Conservation (phyloP, 208 protist genomes). For the Leishmania turanica region DNA sequence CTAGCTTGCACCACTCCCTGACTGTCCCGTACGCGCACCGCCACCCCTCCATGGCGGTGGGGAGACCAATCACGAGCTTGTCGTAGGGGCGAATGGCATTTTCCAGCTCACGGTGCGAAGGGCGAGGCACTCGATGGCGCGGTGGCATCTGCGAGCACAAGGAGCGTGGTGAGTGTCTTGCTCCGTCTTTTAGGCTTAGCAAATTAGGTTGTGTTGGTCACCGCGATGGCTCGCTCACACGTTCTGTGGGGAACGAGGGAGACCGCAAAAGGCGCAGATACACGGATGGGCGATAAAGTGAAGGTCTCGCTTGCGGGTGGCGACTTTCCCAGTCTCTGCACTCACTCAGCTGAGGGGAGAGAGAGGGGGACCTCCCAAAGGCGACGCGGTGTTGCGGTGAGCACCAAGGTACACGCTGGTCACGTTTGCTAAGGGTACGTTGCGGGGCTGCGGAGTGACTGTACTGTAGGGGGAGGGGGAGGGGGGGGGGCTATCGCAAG, state of each 20-base stretch:
- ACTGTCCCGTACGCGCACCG: conserved; percentile 6
- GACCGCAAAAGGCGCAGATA: not conserved
- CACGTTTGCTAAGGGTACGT: not conserved
- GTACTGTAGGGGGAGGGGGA: not conserved
- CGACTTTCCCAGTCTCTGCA: not conserved
- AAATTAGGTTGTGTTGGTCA: not conserved
- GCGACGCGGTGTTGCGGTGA: not conserved
- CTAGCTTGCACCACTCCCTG: conserved; percentile 13
- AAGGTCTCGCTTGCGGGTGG: not conserved
- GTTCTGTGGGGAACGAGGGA: not conserved
- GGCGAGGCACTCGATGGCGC: not conserved
- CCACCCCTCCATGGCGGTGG: conserved; percentile 29
- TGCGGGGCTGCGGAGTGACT: not conserved
- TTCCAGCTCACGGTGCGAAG: not conserved
- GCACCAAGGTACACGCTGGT: not conserved
- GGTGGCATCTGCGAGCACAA: not conserved
- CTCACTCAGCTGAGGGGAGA: not conserved
- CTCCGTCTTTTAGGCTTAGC: not conserved
- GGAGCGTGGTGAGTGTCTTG: not conserved
- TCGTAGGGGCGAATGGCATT: conserved; percentile 21
- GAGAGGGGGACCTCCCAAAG: not conserved
- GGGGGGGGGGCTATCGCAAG: not conserved
- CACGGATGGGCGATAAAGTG: not conserved
- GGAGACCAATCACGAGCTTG: conserved; percentile 34
- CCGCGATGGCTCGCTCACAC: not conserved